These are phyloP conservation scores for Ilyonectria robusta DNA, from an alignment of 2,329 filamentous ascomycete genomes.

Conservation along the genomic window DNA sequence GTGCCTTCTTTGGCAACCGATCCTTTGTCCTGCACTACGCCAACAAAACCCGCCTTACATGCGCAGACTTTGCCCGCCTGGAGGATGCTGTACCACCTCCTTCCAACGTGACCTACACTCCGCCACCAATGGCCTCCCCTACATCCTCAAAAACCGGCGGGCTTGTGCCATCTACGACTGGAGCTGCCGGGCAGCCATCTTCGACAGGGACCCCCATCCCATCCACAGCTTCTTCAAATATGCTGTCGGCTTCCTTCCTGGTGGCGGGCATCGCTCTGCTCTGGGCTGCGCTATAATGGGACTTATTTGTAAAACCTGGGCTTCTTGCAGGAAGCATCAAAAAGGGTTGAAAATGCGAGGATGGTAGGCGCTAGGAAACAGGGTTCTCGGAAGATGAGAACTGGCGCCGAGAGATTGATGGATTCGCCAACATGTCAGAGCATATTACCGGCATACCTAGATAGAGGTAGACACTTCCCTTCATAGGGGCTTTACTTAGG, in stretches of 20 bases:
- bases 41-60: conserved; percentile 75
- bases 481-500: not conserved
- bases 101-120: conserved; percentile 37
- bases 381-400: not conserved
- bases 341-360: not conserved
- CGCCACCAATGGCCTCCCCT: conserved; percentile 23
- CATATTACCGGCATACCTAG: not conserved
- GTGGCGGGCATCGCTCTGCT: conserved; percentile 22
- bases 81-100: conserved; percentile 26
- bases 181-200: not conserved
- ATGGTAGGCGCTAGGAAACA: not conserved
- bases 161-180: conserved; percentile 1
- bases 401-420: not conserved
- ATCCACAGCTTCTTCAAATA: conserved; percentile 18
- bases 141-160: not conserved
- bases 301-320: not conserved
- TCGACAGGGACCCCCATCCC: conserved; percentile 11
- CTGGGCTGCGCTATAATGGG: conserved; percentile 25
- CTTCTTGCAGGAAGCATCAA: not conserved
- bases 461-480: conserved; percentile 6
- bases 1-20: conserved; percentile 75
- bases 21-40: conserved; percentile 75
- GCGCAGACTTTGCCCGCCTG: conserved; percentile 70
- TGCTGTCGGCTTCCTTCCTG: conserved; percentile 23
- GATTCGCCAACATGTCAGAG: conserved; percentile 1